Base-by-base conservation (phyloP, 2,329 filamentous ascomycete species). In the Bipolaris cookei region DNA sequence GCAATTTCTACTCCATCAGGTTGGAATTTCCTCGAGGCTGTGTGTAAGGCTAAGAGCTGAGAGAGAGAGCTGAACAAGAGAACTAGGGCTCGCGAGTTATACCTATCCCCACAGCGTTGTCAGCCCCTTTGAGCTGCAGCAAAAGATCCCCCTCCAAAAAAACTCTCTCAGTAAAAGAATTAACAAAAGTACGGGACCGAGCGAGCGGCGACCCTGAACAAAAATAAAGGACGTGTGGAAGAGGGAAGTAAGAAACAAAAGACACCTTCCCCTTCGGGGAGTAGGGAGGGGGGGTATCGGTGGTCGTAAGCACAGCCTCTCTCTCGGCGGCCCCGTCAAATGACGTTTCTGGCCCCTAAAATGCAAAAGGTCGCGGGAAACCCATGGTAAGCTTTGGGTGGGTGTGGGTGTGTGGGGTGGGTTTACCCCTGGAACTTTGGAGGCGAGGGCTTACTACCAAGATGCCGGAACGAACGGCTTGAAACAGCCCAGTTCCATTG, bases 401-500 rank as follows among this genome's bases (percentile, higher is more conserved):
- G 52, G 39, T 30, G 35, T 49, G 20, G 34, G 20, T 11, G 16
- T 45, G 34, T 28, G 52, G 41, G 38, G 46, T 21, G 30, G 46
- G 23, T 35, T 43, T 43, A 51, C 49, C 54, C 54, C 54, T 56
- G 42, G 43, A 42, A 23, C 28, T 30, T 48, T 48, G 32, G 45
- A 32, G 18, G 44, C 30, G 11, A 21, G 10, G 39, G 23, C 52
- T 38, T 51, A 20, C 42, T 55, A 48, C 46, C 47, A 50, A 50
- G 47, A 50, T 23, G 3, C 23, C 35, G 47, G 47, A 39, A 50
- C 37, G 47, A 18, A 23, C 11, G 30, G 16, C 28, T 37, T 57
- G 54, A 57, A 57, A 57, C 54, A 38, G 35, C 49, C 49, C 28
- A 30, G 42, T 39, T 32, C 14, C 35, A 43, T 53, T 56, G 35